Base-by-base conservation (phyloP, 208 protist species). In the Balamuthia mandrillaris region DNA sequence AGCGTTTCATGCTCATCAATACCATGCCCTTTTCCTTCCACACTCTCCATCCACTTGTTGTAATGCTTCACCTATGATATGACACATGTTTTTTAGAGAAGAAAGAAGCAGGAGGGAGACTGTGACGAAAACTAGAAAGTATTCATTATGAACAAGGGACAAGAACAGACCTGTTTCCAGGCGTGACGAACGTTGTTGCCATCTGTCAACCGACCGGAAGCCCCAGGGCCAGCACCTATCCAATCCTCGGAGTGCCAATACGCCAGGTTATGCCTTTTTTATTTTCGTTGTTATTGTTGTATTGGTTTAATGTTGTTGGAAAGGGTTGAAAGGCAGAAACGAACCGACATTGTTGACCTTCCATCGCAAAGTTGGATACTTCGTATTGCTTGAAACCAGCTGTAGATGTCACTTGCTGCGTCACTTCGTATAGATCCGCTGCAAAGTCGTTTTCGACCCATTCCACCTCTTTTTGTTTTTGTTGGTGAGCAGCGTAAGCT, bases 231-330 rank as follows among this genome's bases (percentile, higher is more conserved):
- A 27, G 87, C 74, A 31, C 87, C 87, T 49, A 89, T 87, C 61
- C 84, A 89, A 58, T 86, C 82, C 35, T 81, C 81, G 41, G 74
- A 77, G 47, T 65, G 44, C 87, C 87, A 89, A 84, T 89, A 89
- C 24, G 86, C 82, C 42, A 68, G 14, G 60, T 89, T 89, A 35
- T 89, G 87, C 51, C 51, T 84, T n/a, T 12, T 9, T n/a, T n/a
- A n/a, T n/a, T n/a, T n/a, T n/a, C n/a, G n/a, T 1, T 24, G 1
- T 27, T 41, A 41, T 82, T 24, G 18, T 49, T 27, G 16, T 21
- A 7, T 18, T 18, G 42, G 12, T 68, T 29, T n/a, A 33, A 31
- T 9, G 61, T 31, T n/a, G 0, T 12, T 9, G 18, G 4, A 31
- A 16, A 35, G 24, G 12, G 14, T 68, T 37, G 21, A 10, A 35